These are phyloP conservation scores for Aspergillus sergii DNA, from an alignment of 2,329 filamentous ascomycete species.

Conservation along the genomic window DNA sequence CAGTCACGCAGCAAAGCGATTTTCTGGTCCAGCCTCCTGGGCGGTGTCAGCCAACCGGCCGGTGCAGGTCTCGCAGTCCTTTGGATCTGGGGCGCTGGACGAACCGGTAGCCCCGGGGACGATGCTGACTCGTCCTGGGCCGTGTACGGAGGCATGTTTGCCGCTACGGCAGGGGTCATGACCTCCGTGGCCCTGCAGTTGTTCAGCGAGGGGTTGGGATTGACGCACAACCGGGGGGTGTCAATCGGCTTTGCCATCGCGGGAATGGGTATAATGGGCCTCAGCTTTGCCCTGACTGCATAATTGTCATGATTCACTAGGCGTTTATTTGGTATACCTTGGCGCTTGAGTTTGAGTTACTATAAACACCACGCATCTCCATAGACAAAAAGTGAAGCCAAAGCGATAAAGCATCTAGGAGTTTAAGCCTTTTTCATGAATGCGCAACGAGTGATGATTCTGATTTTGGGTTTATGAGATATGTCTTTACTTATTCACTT, in stretches of 20 bases:
- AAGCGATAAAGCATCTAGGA: conserved; percentile 6
- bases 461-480: conserved; percentile 13
- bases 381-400: neutral
- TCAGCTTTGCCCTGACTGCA: conserved; percentile 83
- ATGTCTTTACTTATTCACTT: conserved; percentile 1
- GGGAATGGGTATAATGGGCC: conserved; percentile 81
- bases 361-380: neutral
- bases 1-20: conserved; percentile 80
- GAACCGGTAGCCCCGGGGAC: conserved; percentile 40
- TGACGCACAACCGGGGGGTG: conserved; percentile 58
- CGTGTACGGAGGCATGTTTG: conserved; percentile 70
- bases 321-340: conserved; percentile 1
- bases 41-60: conserved; percentile 82
- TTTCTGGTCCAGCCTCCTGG: conserved; percentile 78
- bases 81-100: conserved; percentile 76
- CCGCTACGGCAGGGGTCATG: conserved; percentile 91
- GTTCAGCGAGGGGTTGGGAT: conserved; percentile 79
- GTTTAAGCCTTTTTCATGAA: conserved; percentile 6
- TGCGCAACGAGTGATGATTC: conserved; percentile 19
- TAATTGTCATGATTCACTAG: conserved; percentile 17
- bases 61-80: conserved; percentile 82
- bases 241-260: conserved; percentile 43
- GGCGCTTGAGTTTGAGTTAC: neutral
- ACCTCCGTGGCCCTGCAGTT: conserved; percentile 87
- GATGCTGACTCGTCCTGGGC: conserved; percentile 52